Conservation (phyloP, 768 basidiomycete genomes). For the Tylopilus plumbeoviolaceoides region DNA sequence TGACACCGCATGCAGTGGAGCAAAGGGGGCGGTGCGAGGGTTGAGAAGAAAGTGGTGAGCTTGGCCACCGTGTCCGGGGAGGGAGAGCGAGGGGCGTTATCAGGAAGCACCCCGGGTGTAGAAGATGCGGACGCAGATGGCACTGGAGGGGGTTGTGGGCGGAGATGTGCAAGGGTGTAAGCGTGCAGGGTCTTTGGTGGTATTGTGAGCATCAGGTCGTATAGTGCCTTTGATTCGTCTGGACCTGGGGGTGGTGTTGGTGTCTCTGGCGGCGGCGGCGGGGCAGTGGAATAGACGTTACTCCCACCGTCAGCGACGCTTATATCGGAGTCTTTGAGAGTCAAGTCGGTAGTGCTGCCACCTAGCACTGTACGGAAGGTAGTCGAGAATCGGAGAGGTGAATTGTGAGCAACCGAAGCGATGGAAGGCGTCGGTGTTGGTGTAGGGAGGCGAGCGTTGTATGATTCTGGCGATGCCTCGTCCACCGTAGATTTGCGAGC, state of each 20-base stretch:
- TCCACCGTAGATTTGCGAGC: conserved; percentile 29
- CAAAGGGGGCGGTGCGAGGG: conserved; percentile 60
- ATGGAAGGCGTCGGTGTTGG: conserved; percentile 44
- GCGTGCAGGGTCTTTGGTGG: conserved; percentile 65
- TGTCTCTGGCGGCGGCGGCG: conserved; percentile 28
- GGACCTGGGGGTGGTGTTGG: conserved; percentile 37
- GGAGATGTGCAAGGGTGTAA: conserved; percentile 54
- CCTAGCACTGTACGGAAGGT: conserved; percentile 10
- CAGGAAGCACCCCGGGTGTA: conserved; percentile 9
- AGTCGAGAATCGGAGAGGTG: conserved; percentile 23
- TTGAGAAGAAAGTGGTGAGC: conserved; percentile 55
- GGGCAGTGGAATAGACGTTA: conserved; percentile 12
- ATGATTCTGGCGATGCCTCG: conserved; percentile 4
- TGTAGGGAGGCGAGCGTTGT: conserved; percentile 42
- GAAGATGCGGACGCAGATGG: conserved; percentile 7
- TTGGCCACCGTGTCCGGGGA: conserved; percentile 40
- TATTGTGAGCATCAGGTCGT: conserved; percentile 51
- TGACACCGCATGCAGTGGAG: conserved; percentile 79
- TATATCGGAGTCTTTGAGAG: conserved; percentile 16
- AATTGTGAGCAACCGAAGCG: conserved; percentile 26
- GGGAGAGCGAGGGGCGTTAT: conserved; percentile 15
- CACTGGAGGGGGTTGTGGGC: conserved; percentile 6
- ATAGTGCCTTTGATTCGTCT: conserved; percentile 42
- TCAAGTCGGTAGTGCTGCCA: conserved; percentile 21
- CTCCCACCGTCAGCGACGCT: conserved; percentile 6